A percentile compares a stretch with the other conserved stretches of the same genome.
Conservation (phyloP, 179 eudicot genomes). For the Gypsophila paniculata region DNA sequence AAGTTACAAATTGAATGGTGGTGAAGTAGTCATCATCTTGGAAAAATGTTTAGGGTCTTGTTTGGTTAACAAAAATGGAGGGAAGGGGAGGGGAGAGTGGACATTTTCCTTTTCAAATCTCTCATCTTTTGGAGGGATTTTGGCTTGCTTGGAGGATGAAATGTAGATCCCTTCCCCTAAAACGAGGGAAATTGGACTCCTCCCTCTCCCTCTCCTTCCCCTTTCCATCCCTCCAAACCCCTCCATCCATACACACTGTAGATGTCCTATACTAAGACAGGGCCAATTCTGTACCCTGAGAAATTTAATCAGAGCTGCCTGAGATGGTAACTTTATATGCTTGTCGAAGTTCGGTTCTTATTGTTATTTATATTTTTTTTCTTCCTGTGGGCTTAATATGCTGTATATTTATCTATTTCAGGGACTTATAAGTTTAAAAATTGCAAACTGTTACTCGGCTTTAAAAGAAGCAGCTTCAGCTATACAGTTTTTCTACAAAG, state of each 20-base stretch:
- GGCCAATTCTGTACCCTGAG: background rate
- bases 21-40: conserved; percentile 6
- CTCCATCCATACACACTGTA: no score
- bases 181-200: no score
- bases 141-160: no score
- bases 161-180: no score
- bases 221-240: no score
- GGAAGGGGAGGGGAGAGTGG: no score
- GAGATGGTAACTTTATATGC: conserved; percentile 1
- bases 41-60: background rate
- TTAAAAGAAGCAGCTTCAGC: conserved; percentile 45
- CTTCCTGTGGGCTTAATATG: background rate
- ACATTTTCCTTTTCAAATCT: no score
- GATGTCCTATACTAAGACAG: background rate
- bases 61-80: no score
- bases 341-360: background rate
- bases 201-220: no score
- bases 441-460: conserved; percentile 61
- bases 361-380: no score
- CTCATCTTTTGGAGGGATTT: no score
- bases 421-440: conserved; percentile 56
- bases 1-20: background rate
- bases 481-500: conserved; percentile 65
- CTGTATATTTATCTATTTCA: conserved; percentile 26
- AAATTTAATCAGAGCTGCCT: background rate